A percentile compares a stretch with the other conserved stretches of the same genome.
Evolutionary conservation across 352 stramenopile species (phyloP).

Genomic region (Phytophthora colocasiae): DNA sequence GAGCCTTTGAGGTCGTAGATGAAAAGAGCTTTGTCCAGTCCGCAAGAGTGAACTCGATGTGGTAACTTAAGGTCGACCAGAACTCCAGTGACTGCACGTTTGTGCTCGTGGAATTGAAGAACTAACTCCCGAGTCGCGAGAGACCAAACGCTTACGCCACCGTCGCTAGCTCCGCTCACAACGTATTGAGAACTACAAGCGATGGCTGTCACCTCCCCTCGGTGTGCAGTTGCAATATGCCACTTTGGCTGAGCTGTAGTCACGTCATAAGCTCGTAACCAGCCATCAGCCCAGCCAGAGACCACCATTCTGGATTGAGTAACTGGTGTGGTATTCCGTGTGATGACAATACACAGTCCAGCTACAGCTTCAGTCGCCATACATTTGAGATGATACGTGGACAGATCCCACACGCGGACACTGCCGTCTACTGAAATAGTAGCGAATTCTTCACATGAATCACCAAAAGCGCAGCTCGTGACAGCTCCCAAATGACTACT

Average conservation of each 20-base stretch:
- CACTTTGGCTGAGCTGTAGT: slow-evolving; percentile 67
- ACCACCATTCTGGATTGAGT: slow-evolving; percentile 44
- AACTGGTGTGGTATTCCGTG: slow-evolving; percentile 22
- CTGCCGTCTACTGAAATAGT: slow-evolving; percentile 79
- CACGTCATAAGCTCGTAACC: slow-evolving; percentile 69
- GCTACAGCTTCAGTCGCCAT: slow-evolving; percentile 69
- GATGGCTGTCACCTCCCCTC: slow-evolving; percentile 81
- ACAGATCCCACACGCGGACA: slow-evolving; percentile 73
- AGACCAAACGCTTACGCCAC: slow-evolving; percentile 91
- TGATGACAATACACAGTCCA: slow-evolving; percentile 54
- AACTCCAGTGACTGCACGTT: slow-evolving; percentile 79
- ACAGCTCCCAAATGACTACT: slow-evolving; percentile 75
- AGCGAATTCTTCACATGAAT: slow-evolving; percentile 66
- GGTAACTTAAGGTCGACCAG: slow-evolving; percentile 80
- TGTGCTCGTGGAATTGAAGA: slow-evolving; percentile 92
- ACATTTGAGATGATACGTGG: slow-evolving; percentile 70
- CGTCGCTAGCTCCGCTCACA: slow-evolving; percentile 84
- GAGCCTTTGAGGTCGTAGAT: slow-evolving; percentile 93
- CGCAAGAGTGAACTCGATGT: slow-evolving; percentile 89
- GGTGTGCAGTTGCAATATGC: slow-evolving; percentile 89
- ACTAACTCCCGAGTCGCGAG: slow-evolving; percentile 86
- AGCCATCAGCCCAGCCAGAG: slow-evolving; percentile 79
- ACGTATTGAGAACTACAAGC: slow-evolving; percentile 73
- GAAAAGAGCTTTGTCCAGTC: slow-evolving; percentile 88
- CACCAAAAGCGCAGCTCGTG: slow-evolving; percentile 66